Evolutionary conservation across 2,329 filamentous ascomycete genomes (phyloP).

Genomic region (Pseudopithomyces chartarum): DNA sequence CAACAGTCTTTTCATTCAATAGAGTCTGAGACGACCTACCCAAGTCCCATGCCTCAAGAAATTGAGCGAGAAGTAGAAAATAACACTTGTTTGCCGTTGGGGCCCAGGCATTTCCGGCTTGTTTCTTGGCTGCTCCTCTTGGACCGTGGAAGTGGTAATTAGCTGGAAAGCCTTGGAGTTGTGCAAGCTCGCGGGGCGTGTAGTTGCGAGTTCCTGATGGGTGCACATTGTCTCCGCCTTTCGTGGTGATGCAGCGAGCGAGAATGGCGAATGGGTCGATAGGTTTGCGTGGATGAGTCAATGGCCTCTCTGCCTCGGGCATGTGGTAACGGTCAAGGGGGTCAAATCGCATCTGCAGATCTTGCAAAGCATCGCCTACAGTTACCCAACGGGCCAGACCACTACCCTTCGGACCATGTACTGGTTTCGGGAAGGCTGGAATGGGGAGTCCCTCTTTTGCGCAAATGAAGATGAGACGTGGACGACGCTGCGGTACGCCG

Average conservation of each 20-base stretch:
- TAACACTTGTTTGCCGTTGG: constrained; percentile 17
- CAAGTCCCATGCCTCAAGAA: constrained; percentile 31
- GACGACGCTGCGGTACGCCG: constrained; percentile 31
- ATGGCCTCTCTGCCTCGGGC: constrained; percentile 10
- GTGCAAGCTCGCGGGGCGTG: constrained; percentile 25
- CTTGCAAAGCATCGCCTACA: constrained; percentile 27
- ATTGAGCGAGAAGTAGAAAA: constrained; percentile 9
- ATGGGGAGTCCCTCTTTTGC: constrained; percentile 29
- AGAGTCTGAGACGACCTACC: constrained; percentile 2
- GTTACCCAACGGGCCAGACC: constrained; percentile 25
- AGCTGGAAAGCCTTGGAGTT: constrained; percentile 22
- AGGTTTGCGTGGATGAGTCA: not conserved
- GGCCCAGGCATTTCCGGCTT: constrained; percentile 31
- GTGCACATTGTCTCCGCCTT: constrained; percentile 22
- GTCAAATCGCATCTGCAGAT: not conserved
- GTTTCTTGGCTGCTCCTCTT: constrained; percentile 13
- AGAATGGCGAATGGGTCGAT: constrained; percentile 16
- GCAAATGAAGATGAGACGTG: constrained; percentile 34
- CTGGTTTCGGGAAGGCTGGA: constrained; percentile 34
- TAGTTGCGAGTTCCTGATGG: constrained; percentile 17
- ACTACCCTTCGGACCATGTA: constrained; percentile 23
- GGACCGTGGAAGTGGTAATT: constrained; percentile 19
- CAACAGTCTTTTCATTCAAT: too few species aligned
- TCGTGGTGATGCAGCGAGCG: constrained; percentile 21
- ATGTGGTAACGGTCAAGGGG: constrained; percentile 18